phyloP scores from a whole-genome alignment of 2,329 filamentous ascomycete genomes.

The Alternaria incomplexa region DNA sequence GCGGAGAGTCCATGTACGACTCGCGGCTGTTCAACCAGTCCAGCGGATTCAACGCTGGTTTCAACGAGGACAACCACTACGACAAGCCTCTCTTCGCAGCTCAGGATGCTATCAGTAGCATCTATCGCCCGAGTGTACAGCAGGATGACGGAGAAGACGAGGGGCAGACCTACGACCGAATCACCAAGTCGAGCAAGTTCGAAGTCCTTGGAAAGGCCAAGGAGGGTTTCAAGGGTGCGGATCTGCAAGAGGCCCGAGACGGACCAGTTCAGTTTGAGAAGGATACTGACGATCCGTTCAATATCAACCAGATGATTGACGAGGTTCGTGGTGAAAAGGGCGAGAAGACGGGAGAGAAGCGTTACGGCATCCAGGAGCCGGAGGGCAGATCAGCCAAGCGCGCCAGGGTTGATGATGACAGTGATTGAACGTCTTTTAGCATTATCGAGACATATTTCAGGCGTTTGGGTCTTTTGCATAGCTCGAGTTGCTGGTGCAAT shows the following conservation, averaged over 20 bases:
- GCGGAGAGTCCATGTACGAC: conserved; percentile 95
- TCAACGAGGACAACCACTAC: conserved; percentile 97
- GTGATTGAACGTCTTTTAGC: conserved; percentile 29
- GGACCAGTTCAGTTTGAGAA: conserved; percentile 97
- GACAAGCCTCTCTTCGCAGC: conserved; percentile 97
- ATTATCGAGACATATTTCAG: neutral
- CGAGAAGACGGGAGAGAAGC: conserved; percentile 68
- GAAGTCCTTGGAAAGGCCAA: conserved; percentile 84
- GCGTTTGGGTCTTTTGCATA: conserved; percentile 12
- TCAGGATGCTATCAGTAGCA: conserved; percentile 91
- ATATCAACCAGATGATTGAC: conserved; percentile 90
- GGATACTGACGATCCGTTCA: conserved; percentile 85
- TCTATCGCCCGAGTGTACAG: conserved; percentile 80
- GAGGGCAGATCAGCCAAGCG: conserved; percentile 66
- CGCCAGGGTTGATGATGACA: conserved; percentile 77
- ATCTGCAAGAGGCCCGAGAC: conserved; percentile 81
- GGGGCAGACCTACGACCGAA: conserved; percentile 83
- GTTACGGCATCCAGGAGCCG: conserved; percentile 76
- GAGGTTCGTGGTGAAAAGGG: conserved; percentile 70
- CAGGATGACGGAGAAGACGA: conserved; percentile 78
- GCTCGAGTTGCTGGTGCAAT: neutral
- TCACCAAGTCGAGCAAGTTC: conserved; percentile 84
- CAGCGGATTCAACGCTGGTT: conserved; percentile 86
- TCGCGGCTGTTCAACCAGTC: conserved; percentile 93
- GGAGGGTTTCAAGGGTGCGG: conserved; percentile 87